Evolutionary conservation across 148 eudicot genomes (phyloP), one percentile per base, ranked within the genome.

Genomic region (Rhododendron griersonianum): DNA sequence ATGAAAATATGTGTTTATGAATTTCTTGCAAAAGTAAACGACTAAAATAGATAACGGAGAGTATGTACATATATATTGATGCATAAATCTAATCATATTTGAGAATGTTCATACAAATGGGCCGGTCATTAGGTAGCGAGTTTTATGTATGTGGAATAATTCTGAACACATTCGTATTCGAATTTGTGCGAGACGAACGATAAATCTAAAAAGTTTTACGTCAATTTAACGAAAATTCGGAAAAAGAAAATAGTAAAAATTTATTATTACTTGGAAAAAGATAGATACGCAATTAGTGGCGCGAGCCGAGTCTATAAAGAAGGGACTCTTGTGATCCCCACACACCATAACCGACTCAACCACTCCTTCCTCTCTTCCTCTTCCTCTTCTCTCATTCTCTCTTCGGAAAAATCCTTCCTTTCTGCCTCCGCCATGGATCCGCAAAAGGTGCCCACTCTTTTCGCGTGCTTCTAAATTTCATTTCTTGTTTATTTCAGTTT

Each of bases 361-460:
- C 7, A 76, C 44, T 18, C 21, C n/a, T 37, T 19, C 11, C 0
- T 8, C 48, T 35, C 35, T 33, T 33, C 35, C 33, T 44, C 15
- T 10, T 11, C 48, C 45, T 41, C 45, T 5, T 41, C 44, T 74
- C 45, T 74, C 78, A 11, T 3, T 45, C 81, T 45, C 81, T 28
- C 78, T 19, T 41, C 23, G 3, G 13, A 21, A 84, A 81, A 76
- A 76, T 76, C 81, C 28, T 28, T 78, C 45, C 53, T 44, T 10
- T 33, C 41, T 21, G 2, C 39, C 59, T 67, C 59, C 85, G 57
- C 86, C 87, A 93, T 93, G 95, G 94, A 93, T 91, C 95, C 94
- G 0, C 89, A 93, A 89, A 93, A 92, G 95, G 94, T 93, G 57
- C 11, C n/a, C 77, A 1, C 6, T 10, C 45, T 15, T 25, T 25